Conservation (phyloP, 164 flowering plant genomes). For the Protea cynaroides region DNA sequence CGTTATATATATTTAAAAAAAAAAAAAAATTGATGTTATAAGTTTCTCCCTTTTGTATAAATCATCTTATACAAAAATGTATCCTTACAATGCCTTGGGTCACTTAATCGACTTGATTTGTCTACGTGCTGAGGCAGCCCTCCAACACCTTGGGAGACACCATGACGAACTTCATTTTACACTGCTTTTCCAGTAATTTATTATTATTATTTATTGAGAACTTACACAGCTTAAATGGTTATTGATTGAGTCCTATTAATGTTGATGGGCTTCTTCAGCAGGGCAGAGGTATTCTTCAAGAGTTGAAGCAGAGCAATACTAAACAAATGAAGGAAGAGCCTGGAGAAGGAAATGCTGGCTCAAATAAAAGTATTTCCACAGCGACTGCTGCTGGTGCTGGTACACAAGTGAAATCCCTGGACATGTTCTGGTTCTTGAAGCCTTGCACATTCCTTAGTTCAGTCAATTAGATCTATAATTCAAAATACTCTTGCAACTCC, state of each 20-base stretch:
- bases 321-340: slow-evolving; percentile 11
- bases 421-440: slow-evolving; percentile 69
- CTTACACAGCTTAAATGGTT: no score
- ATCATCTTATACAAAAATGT: no score
- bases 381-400: slow-evolving; percentile 22
- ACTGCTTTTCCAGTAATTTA: no score
- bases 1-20: no score
- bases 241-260: not conserved
- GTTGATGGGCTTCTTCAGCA: slow-evolving; percentile 5
- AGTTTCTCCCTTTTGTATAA: no score
- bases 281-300: slow-evolving; percentile 49
- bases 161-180: no score
- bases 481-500: not conserved
- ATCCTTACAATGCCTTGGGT: no score
- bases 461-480: not conserved
- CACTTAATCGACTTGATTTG: no score
- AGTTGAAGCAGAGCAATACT: slow-evolving; percentile 25
- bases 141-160: no score
- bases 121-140: no score
- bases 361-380: slow-evolving; percentile 7
- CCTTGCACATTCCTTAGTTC: slow-evolving; percentile 53
- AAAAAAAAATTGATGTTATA: no score
- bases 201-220: no score
- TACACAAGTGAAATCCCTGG: slow-evolving; percentile 33
- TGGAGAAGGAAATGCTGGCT: slow-evolving; percentile 10